Base-by-base conservation (phyloP, 2,329 filamentous ascomycete genomes). In the Microcyclospora pomicola region DNA sequence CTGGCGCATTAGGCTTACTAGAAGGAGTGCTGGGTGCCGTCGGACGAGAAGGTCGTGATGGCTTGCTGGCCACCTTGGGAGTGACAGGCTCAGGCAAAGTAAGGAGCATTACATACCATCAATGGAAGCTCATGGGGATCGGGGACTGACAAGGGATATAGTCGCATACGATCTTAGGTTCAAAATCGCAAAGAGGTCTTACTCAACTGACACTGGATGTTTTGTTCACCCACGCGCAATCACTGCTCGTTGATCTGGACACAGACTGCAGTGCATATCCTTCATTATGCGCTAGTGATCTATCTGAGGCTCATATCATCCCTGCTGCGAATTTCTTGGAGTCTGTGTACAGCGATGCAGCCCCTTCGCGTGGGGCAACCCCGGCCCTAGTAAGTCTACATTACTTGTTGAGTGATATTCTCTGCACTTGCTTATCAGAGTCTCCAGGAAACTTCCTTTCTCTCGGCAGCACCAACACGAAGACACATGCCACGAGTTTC, bases 71-170 rank as follows among this genome's bases (percentile, higher is more conserved):
- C 24, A 96, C 91, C 6, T 62, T 98, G 41, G 91, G 91, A 12
- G 86, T 95, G 32, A 95, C 88, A 6, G 91, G 91, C 10, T 95
- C 87, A 35, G 91, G 91, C 59, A 98, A 98, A 77, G 88, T 93
- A 54, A 33, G 14, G 15, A 24, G 28, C 10, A 30, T 11, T 13
- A 27, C 32, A 14, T 29, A 32, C 13, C n/a, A 11, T 11, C n/a
- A 24, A 15, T 29, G 32, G 3, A 2, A 33, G 15, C 28, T 10
- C n/a, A 9, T 13, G 33, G 16, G 7, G 9, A 14, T 16, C 31
- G 28, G 28, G 43, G 33, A 31, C 38, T 49, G 37, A 49, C 32
- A 29, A 11, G 0, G 5, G 10, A 3, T 14, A 14, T 54, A 95
- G 88, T 92, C 84, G 45, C 88, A 98, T 59, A 98, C 91, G 0